Conservation (phyloP, 176 grass and related monocot genomes). For the Alopecurus myosuroides region DNA sequence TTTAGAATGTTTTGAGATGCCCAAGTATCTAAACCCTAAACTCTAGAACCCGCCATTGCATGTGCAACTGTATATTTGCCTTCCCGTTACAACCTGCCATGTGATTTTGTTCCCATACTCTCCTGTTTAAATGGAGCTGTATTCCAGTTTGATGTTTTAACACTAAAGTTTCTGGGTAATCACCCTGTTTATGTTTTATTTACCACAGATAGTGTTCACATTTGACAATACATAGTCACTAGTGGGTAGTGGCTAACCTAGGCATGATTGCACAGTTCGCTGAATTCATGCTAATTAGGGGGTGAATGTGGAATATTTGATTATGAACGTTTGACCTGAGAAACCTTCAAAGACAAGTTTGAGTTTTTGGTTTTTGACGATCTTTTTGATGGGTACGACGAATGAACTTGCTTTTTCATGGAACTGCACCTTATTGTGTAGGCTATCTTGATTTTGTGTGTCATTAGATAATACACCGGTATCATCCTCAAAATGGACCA, state of each 20-base stretch:
- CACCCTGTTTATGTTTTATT: background rate
- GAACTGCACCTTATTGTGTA: background rate
- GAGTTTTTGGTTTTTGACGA: background rate
- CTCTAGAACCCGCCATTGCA: background rate
- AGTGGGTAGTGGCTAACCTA: background rate
- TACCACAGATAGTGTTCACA: background rate
- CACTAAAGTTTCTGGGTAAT: background rate
- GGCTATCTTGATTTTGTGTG: slow-evolving; percentile 5
- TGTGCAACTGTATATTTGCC: background rate
- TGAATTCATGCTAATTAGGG: too few species aligned
- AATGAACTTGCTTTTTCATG: background rate
- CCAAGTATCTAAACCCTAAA: background rate
- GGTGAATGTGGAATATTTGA: background rate
- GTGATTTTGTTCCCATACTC: background rate
- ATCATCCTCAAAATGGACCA: background rate
- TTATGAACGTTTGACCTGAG: background rate
- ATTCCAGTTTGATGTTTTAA: background rate
- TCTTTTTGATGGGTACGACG: background rate
- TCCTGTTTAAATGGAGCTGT: too few species aligned
- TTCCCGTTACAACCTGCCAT: background rate
- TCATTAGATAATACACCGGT: background rate
- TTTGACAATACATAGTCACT: background rate
- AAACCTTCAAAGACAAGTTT: background rate
- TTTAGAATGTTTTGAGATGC: background rate
- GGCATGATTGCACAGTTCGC: background rate